A percentile compares a stretch with the other conserved stretches of the same genome.
Conservation (phyloP, 2,329 filamentous ascomycete species). For the Talaromyces marneffei region DNA sequence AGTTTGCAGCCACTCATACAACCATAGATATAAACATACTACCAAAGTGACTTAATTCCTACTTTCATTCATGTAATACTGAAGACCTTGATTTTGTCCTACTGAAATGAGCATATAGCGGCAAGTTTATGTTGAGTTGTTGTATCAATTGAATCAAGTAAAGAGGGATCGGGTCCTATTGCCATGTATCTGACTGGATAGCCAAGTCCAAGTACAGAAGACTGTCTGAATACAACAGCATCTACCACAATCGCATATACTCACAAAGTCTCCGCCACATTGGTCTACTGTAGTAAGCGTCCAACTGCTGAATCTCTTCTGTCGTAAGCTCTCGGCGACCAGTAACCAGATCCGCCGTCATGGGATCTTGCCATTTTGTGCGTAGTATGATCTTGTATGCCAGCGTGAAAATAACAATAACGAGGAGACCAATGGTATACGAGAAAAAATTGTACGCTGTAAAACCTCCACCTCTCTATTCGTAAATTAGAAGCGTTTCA, state of each 20-base stretch:
- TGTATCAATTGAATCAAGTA: too few species aligned
- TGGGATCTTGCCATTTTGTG: not conserved
- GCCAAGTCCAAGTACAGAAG: too few species aligned
- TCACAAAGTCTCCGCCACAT: not conserved
- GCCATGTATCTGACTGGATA: too few species aligned
- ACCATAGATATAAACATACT: too few species aligned
- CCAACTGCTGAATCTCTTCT: not conserved
- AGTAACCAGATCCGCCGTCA: not conserved
- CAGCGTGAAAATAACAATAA: not conserved
- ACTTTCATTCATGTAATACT: too few species aligned
- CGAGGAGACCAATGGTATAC: not conserved
- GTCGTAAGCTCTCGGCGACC: not conserved
- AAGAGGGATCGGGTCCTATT: too few species aligned
- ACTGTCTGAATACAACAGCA: too few species aligned
- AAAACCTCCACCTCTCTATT: not conserved
- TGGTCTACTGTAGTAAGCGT: not conserved
- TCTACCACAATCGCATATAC: not conserved
- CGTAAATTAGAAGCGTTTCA: not conserved
- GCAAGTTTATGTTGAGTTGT: too few species aligned
- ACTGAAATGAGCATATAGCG: too few species aligned
- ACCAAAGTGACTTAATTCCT: too few species aligned
- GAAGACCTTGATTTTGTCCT: too few species aligned
- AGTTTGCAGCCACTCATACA: too few species aligned
- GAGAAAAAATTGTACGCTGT: not conserved
- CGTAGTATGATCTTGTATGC: not conserved